Evolutionary conservation across 192 early-diverging fungal genomes (phyloP).

Genomic region (Glomus cerebriforme): DNA sequence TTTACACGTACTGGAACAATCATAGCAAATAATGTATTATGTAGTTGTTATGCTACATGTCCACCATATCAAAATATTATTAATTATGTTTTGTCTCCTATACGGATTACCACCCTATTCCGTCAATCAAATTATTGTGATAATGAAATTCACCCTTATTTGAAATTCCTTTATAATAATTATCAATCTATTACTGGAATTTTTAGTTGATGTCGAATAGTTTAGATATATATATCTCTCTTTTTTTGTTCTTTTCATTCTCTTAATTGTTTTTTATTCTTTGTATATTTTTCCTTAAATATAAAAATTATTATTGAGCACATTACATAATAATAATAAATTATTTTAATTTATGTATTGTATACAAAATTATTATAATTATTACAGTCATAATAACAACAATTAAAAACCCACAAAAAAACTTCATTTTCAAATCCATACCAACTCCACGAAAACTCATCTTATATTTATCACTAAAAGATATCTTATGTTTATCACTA

Average conservation of each 20-base stretch:
- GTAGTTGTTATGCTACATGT: not conserved
- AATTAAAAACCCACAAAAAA: no score
- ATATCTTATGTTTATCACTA: no score
- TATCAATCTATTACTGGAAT: not conserved
- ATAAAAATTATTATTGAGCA: no score
- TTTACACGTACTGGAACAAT: slow-evolving; percentile 17
- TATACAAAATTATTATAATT: no score
- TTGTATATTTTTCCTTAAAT: no score
- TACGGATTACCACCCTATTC: not conserved
- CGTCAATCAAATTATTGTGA: not conserved
- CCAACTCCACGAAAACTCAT: no score
- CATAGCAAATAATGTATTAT: slow-evolving; percentile 1
- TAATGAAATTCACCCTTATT: not conserved
- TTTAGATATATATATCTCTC: not conserved
- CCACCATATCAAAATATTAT: not conserved
- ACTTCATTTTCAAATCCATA: no score
- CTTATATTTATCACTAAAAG: no score
- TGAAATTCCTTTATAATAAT: not conserved
- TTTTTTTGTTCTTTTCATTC: not conserved
- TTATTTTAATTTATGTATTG: no score
- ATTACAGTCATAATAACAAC: no score
- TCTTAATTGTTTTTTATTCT: no score
- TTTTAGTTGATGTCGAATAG: not conserved
- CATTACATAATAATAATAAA: no score
- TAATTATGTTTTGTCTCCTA: not conserved